A percentile compares a stretch with the other conserved stretches of the same genome.
phyloP scores from a whole-genome alignment of 2,329 filamentous ascomycete genomes.

The Colletotrichum tamarilloi region DNA sequence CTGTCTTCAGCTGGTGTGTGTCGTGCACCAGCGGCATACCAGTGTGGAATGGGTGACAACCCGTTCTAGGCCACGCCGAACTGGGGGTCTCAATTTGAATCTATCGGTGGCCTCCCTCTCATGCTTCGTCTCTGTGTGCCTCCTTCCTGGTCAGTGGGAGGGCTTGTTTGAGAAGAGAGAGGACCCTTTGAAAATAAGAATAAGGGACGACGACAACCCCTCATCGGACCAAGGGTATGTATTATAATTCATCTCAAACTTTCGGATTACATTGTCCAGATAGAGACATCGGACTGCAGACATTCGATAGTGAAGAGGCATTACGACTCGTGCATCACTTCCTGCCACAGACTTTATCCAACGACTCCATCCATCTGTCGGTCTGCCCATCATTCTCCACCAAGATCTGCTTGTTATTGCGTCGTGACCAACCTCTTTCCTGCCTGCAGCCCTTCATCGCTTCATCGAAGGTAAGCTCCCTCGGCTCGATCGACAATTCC shows the following conservation, averaged over 20 bases:
- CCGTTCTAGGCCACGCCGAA: slow-evolving; percentile 7
- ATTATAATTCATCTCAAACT: slow-evolving; percentile 5
- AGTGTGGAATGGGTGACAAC: not conserved
- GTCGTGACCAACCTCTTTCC: not conserved
- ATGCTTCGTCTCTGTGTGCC: not conserved
- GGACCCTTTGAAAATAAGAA: slow-evolving; percentile 31
- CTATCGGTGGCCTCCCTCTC: slow-evolving; percentile 18
- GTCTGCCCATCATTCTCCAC: not conserved
- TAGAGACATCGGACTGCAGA: no score
- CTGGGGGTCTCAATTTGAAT: slow-evolving; percentile 7
- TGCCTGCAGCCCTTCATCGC: no score
- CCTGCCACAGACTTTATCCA: not conserved
- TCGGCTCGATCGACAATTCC: not conserved
- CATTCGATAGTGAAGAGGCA: not conserved
- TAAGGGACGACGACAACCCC: slow-evolving; percentile 24
- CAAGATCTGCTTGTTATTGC: not conserved
- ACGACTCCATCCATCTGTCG: not conserved
- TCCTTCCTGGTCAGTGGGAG: not conserved
- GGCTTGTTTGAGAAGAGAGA: not conserved
- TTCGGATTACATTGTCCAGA: not conserved
- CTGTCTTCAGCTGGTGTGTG: not conserved
- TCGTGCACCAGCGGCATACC: no score
- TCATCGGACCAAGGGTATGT: slow-evolving; percentile 11
- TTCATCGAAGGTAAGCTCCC: not conserved
- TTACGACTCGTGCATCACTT: not conserved